phyloP scores from a whole-genome alignment of 192 early-diverging fungal genomes.

The Lobosporangium transversale region DNA sequence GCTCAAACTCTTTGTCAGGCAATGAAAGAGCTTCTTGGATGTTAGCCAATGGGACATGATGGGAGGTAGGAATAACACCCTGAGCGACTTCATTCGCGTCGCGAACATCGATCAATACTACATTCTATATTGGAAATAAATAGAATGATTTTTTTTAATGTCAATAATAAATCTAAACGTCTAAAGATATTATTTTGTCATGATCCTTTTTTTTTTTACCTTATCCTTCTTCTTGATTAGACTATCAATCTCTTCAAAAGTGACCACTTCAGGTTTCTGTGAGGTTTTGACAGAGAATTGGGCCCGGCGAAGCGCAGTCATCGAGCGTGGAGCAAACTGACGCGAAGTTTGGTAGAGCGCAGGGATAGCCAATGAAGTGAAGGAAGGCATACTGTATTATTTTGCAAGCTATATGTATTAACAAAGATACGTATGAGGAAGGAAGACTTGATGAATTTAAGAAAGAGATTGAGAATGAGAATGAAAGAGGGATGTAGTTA shows the following conservation, averaged over 20 bases:
- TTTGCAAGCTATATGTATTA: not conserved
- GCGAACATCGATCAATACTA: slow-evolving; percentile 74
- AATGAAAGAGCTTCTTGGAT: slow-evolving; percentile 57
- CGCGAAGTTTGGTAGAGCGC: slow-evolving; percentile 53
- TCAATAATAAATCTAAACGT: too few species aligned
- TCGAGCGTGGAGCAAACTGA: slow-evolving; percentile 37
- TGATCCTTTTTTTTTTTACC: slow-evolving; percentile 21
- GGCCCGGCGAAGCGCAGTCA: slow-evolving; percentile 35
- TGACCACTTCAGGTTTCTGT: slow-evolving; percentile 40
- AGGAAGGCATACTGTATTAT: slow-evolving; percentile 31
- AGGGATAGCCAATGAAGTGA: slow-evolving; percentile 46
- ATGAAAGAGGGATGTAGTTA: too few species aligned
- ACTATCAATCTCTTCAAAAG: slow-evolving; percentile 46
- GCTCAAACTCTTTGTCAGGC: slow-evolving; percentile 50
- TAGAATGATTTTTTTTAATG: too few species aligned
- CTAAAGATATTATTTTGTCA: too few species aligned
- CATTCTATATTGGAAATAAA: slow-evolving; percentile 39
- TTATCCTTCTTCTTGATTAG: slow-evolving; percentile 40
- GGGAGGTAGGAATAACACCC: slow-evolving; percentile 72
- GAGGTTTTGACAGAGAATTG: slow-evolving; percentile 29
- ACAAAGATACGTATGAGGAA: not conserved
- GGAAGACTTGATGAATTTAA: not conserved
- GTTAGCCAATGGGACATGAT: slow-evolving; percentile 73
- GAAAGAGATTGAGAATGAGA: not conserved
- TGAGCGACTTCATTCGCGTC: slow-evolving; percentile 68